These are phyloP conservation scores for Aspergillus ustus DNA, from an alignment of 2,329 filamentous ascomycete genomes.

Conservation along the genomic window DNA sequence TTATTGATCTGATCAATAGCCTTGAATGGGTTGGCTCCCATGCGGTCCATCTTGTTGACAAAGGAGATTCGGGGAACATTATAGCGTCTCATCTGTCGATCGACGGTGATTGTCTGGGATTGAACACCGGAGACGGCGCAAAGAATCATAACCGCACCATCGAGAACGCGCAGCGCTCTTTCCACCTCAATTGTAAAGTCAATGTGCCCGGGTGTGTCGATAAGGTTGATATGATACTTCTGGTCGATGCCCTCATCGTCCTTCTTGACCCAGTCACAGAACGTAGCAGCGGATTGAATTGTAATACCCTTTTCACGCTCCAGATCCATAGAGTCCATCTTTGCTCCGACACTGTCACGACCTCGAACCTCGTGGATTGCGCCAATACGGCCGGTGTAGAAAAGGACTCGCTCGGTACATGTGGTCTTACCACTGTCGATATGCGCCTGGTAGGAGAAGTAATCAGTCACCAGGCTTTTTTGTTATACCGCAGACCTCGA, in stretches of 20 bases:
- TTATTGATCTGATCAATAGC: slow-evolving; percentile 96
- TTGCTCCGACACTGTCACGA: slow-evolving; percentile 92
- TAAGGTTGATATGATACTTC: slow-evolving; percentile 96
- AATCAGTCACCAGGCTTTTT: slow-evolving; percentile 3
- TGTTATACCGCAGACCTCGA: neutral
- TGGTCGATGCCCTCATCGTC: slow-evolving; percentile 77
- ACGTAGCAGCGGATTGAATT: slow-evolving; percentile 97
- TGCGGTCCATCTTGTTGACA: slow-evolving; percentile 99
- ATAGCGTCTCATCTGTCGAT: slow-evolving; percentile 98
- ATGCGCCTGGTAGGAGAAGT: slow-evolving; percentile 67
- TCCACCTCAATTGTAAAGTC: slow-evolving; percentile 99
- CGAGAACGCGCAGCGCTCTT: slow-evolving; percentile 88
- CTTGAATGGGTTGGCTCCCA: slow-evolving; percentile 98
- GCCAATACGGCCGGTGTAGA: slow-evolving; percentile 97
- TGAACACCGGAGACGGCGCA: slow-evolving; percentile 97
- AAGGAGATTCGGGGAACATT: slow-evolving; percentile 95
- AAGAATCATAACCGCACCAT: slow-evolving; percentile 97
- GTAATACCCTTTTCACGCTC: slow-evolving; percentile 99
- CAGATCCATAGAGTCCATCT: slow-evolving; percentile 99
- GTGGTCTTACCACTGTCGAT: slow-evolving; percentile 99
- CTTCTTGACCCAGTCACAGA: slow-evolving; percentile 94
- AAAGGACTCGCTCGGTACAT: slow-evolving; percentile 92
- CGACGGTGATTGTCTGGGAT: slow-evolving; percentile 96
- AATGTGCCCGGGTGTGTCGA: slow-evolving; percentile 97
- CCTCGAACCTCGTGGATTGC: slow-evolving; percentile 91